Percentiles rank a stretch among this genome's conserved stretches.
Evolutionary conservation across 345 rosid genomes (phyloP).

Genomic region (Linum tenue): DNA sequence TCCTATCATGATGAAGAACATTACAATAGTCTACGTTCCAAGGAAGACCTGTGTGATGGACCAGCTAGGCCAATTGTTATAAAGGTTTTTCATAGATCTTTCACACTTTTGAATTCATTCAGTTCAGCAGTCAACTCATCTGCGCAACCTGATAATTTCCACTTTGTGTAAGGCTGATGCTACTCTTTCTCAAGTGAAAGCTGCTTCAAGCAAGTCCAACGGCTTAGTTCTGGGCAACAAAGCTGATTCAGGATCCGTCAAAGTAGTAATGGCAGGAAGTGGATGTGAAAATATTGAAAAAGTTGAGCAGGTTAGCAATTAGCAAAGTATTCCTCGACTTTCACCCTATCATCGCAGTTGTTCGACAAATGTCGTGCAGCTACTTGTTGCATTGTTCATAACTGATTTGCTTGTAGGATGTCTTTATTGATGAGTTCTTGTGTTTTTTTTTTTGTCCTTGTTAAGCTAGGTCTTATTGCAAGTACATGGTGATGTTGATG

Average conservation of each 20-base stretch:
- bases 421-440: conserved; percentile 8
- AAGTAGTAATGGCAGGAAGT: conserved; percentile 73
- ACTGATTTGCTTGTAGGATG: neutral
- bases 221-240: conserved; percentile 21
- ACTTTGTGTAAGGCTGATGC: conserved; percentile 79
- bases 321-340: neutral
- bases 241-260: conserved; percentile 43
- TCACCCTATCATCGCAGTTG: conserved; percentile 2
- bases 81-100: conserved; percentile 36
- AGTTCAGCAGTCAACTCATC: conserved; percentile 10
- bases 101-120: conserved; percentile 4
- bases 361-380: neutral
- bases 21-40: conserved; percentile 69
- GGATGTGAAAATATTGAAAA: conserved; percentile 57
- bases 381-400: neutral
- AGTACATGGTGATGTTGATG: conserved; percentile 74
- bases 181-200: conserved; percentile 75
- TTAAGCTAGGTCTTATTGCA: conserved; percentile 51
- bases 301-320: conserved; percentile 53
- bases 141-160: conserved; percentile 35
- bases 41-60: conserved; percentile 63
- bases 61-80: conserved; percentile 65
- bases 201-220: conserved; percentile 38
- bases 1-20: conserved; percentile 96
- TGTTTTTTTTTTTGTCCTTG: conserved; percentile 7